Evolutionary conservation across 2,329 filamentous ascomycete species (phyloP), one percentile per base, ranked within the genome.

Genomic region (Parascedosporium putredinis): DNA sequence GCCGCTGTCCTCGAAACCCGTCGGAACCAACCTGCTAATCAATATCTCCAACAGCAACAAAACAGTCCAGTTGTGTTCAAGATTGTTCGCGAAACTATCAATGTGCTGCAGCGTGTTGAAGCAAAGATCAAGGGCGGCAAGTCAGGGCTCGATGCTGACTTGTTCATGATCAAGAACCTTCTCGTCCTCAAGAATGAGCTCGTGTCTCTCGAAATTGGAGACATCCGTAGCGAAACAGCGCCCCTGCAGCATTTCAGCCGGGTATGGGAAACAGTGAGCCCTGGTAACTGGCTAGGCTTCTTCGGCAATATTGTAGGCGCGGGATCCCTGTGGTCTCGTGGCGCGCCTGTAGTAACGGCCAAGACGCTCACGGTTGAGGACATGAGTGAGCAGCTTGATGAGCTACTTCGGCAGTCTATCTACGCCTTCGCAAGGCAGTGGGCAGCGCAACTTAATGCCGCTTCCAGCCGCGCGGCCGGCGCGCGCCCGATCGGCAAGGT

Each of bases 181-280:
- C 83, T 98, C 46, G 84, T 96, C 46, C 78, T 98, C 47, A 97
- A 97, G 66, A 94, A 96, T 62, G 88, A 96, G 63, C 86, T 98
- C 47, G 83, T 98, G 23, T 90, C 90, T 8, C 89, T 98, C 54
- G 93, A 98, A 67, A 96, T 98, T 56, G 90, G 79, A 47, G 79
- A 83, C 55, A 74, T 81, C 14, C 70, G 78, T 52, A 75, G 74
- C 50, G 71, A 76, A 42, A 53, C 57, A 23, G 63, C 65, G 4
- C 64, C 67, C 5, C 74, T 79, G 69, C 77, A 82, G 56, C 79
- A 84, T 58, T 83, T 84, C 58, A 67, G 73, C 14, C 78, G 78
- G 53, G 82, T 84, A 36, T 83, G 79, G 79, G 77, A 81, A 47
- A 78, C 77, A 0, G 70, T 83, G 10, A 81, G 70, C 57, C 75